Evolutionary conservation across 2,329 filamentous ascomycete genomes (phyloP), one percentile per base, ranked within the genome.

Genomic region (Didymella sp.): DNA sequence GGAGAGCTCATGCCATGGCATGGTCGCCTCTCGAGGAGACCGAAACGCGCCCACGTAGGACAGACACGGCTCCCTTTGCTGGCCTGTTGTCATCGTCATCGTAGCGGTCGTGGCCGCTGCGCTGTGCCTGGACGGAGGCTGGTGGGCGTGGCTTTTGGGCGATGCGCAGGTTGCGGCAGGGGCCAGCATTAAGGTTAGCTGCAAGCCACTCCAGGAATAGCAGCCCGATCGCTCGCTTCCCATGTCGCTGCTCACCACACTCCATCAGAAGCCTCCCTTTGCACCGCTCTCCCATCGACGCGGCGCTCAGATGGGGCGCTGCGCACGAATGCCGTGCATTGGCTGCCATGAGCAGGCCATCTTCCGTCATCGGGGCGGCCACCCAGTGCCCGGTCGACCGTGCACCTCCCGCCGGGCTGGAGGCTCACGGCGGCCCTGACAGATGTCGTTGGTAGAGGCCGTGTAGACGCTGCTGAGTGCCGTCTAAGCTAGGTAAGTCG

Each of bases 181-280:
- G 72, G 65, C 71, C 54, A 13, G 35, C 57, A 69, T 73, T 74
- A 71, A 73, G 67, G 68, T 69, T 73, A 65, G 47, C 67, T 75
- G 73, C 72, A 75, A 73, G 73, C 73, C 73, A 74, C 73, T 61
- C 72, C 73, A 71, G 68, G 68, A 75, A 74, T 75, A 75, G 73
- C 67, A 66, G 69, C 51, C 60, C 65, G 55, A 63, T 66, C 59
- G 48, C 44, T 57, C 54, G 54, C 54, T 57, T 52, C 43, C 54
- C 54, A 44, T 19, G 30, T 33, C 48, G 21, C 44, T 66, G 68
- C 72, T 73, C 71, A 74, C 71, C 71, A 72, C 71, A 71, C 64
- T 63, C 59, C 60, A 60, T 57, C 66, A 57, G 41, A 58, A 51
- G 53, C 52, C 67, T 69, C 67, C 67, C 66, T 69, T 69, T 51